These are phyloP conservation scores for Leishmania gerbilli DNA, from an alignment of 208 protist genomes.

Conservation along the genomic window DNA sequence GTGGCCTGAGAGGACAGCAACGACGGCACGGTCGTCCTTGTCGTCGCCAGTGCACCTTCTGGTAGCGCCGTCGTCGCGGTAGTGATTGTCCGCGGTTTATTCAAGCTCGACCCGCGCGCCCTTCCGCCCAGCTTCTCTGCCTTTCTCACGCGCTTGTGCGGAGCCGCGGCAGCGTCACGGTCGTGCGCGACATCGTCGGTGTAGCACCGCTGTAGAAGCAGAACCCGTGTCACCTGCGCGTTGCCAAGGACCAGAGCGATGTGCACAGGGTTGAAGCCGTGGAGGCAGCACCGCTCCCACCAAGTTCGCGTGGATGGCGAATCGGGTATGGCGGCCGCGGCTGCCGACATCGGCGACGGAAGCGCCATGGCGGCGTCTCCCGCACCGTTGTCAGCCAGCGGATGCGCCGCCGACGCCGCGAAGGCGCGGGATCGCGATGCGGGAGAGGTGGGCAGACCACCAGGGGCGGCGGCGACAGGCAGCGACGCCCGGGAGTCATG, in stretches of 20 bases:
- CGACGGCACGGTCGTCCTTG: background rate
- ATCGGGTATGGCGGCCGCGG: slow-evolving; percentile 1
- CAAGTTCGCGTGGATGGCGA: slow-evolving; percentile 6
- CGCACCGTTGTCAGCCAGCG: background rate
- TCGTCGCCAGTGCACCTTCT: background rate
- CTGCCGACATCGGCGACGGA: background rate
- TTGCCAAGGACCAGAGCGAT: slow-evolving; percentile 41
- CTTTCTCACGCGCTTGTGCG: background rate
- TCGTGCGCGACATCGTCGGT: background rate
- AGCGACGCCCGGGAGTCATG: background rate
- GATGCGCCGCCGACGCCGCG: background rate
- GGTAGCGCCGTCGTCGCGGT: background rate
- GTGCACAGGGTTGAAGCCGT: slow-evolving; percentile 36
- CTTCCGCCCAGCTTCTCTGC: background rate
- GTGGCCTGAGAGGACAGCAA: background rate
- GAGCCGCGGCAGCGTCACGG: background rate
- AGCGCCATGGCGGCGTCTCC: background rate
- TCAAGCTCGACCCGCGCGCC: background rate
- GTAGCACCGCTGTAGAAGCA: slow-evolving; percentile 20
- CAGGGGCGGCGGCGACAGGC: background rate
- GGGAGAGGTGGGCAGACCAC: background rate
- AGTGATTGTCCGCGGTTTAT: background rate
- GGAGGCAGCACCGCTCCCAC: slow-evolving; percentile 32
- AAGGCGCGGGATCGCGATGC: background rate
- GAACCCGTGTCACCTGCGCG: slow-evolving; percentile 24